These are phyloP conservation scores for Lasiodiplodia sp. DNA, from an alignment of 2,329 filamentous ascomycete genomes.

Conservation along the genomic window DNA sequence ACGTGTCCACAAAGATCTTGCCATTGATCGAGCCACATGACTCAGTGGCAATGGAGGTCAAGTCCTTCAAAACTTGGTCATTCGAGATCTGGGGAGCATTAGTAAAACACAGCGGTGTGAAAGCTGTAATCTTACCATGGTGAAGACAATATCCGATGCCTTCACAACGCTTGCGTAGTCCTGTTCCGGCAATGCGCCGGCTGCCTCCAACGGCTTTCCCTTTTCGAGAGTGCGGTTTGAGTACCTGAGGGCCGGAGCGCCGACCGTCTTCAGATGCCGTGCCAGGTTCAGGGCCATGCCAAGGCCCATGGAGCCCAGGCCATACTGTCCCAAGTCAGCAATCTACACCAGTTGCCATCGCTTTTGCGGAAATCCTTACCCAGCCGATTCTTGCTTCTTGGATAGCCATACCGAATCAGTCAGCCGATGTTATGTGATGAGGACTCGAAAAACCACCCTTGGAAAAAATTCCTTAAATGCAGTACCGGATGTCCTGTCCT, in stretches of 20 bases:
- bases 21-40: neutral
- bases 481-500: neutral
- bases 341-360: neutral
- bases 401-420: neutral
- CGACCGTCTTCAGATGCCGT: neutral
- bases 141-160: neutral
- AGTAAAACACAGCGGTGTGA: neutral
- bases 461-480: neutral
- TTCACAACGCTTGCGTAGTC: neutral
- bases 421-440: neutral
- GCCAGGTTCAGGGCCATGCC: neutral
- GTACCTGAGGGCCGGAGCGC: neutral
- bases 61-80: neutral
- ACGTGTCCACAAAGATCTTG: neutral
- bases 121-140: neutral
- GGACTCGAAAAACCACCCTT: neutral
- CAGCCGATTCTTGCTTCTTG: neutral
- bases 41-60: neutral
- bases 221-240: neutral
- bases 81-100: neutral
- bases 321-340: neutral
- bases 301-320: constrained; percentile 1
- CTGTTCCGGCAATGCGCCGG: neutral
- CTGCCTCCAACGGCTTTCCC: neutral
- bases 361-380: neutral